Evolutionary conservation across 2,329 filamentous ascomycete genomes (phyloP).

Genomic region (Penicillium sp.): DNA sequence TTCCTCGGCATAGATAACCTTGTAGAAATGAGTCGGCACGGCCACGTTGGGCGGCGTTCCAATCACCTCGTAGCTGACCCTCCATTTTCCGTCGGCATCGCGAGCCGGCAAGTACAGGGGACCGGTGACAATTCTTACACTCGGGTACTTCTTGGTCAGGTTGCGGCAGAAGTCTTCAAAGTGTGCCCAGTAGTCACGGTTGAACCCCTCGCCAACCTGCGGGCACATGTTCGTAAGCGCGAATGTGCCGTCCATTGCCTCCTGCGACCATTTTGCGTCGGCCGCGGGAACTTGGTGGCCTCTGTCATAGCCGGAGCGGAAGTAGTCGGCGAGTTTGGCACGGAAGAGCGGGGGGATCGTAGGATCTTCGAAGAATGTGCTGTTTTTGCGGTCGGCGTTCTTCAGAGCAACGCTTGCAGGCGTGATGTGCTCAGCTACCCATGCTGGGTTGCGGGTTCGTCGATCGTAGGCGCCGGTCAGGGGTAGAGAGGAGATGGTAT

Average conservation of each 20-base stretch:
- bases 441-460: conserved; percentile 85
- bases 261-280: conserved; percentile 93
- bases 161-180: conserved; percentile 96
- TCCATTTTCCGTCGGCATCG: conserved; percentile 92
- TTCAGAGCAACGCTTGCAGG: conserved; percentile 75
- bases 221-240: conserved; percentile 96
- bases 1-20: conserved; percentile 96
- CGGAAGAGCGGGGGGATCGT: conserved; percentile 84
- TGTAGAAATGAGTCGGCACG: conserved; percentile 98
- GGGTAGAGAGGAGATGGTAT: conserved; percentile 76
- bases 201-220: conserved; percentile 97
- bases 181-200: conserved; percentile 98
- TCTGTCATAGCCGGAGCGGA: conserved; percentile 90
- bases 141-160: conserved; percentile 79
- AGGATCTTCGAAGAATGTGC: conserved; percentile 79
- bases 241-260: conserved; percentile 95
- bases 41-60: conserved; percentile 91
- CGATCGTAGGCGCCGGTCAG: conserved; percentile 91
- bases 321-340: conserved; percentile 90
- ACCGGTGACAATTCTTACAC: conserved; percentile 88
- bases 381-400: conserved; percentile 83
- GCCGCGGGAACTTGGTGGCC: conserved; percentile 97
- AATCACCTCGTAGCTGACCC: conserved; percentile 93
- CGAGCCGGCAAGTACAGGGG: conserved; percentile 89
- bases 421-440: conserved; percentile 97